Evolutionary conservation across 2,329 filamentous ascomycete genomes (phyloP).

Genomic region (Trichoderma simmonsii): DNA sequence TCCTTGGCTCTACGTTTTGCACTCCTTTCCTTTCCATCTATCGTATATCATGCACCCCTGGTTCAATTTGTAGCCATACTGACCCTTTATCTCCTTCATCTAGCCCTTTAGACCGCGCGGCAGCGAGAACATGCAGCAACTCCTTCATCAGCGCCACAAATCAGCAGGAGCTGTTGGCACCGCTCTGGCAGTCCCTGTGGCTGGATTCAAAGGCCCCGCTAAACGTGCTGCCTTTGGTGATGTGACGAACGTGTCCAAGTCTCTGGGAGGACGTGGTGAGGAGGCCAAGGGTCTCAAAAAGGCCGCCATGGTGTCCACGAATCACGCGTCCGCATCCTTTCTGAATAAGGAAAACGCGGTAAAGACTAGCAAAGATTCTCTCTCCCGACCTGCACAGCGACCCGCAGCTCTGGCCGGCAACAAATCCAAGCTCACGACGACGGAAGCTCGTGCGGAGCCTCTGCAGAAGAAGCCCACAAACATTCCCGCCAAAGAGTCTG

Average conservation of each 20-base stretch:
- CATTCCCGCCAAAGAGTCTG: constrained; percentile 20
- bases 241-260: constrained; percentile 66
- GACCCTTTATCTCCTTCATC: neutral
- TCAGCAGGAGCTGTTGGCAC: constrained; percentile 61
- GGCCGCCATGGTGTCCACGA: constrained; percentile 27
- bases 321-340: constrained; percentile 25
- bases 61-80: neutral
- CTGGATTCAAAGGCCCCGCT: constrained; percentile 44
- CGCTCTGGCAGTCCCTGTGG: constrained; percentile 27
- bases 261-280: constrained; percentile 30
- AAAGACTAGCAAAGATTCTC: constrained; percentile 33
- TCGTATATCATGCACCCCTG: neutral
- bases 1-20: neutral
- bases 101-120: constrained; percentile 42
- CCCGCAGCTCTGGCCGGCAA: constrained; percentile 21
- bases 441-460: constrained; percentile 27
- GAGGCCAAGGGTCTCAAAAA: constrained; percentile 38
- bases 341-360: constrained; percentile 46
- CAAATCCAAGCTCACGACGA: constrained; percentile 24
- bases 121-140: constrained; percentile 53
- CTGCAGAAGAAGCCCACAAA: constrained; percentile 28
- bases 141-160: constrained; percentile 77
- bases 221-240: constrained; percentile 82
- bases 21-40: neutral
- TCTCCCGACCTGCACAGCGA: constrained; percentile 39